Evolutionary conservation across 192 early-diverging fungal genomes (phyloP).

Genomic region (Coemansia sp.): DNA sequence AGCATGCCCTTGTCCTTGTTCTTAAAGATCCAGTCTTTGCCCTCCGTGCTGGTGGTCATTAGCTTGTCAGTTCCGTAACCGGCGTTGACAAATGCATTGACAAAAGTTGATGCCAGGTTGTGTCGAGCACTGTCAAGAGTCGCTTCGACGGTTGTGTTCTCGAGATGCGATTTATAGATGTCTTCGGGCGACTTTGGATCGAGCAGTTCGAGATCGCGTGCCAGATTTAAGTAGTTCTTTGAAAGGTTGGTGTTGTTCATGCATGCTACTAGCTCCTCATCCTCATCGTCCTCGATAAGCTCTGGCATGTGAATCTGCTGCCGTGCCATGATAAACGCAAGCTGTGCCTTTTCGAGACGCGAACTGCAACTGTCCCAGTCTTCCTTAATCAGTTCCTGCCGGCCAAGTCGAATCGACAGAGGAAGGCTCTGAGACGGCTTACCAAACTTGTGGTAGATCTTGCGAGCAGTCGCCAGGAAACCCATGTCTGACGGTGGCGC

Average conservation of each 20-base stretch:
- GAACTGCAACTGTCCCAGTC: conserved; percentile 84
- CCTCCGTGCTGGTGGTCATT: conserved; percentile 63
- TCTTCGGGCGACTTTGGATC: conserved; percentile 97
- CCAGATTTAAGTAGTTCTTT: conserved; percentile 85
- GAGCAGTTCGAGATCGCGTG: conserved; percentile 88
- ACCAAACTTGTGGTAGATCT: conserved; percentile 82
- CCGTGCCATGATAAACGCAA: conserved; percentile 89
- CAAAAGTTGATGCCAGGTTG: conserved; percentile 96
- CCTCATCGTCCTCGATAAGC: conserved; percentile 65
- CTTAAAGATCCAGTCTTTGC: conserved; percentile 91
- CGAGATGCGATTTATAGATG: conserved; percentile 96
- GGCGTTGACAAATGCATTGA: conserved; percentile 98
- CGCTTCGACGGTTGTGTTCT: conserved; percentile 71
- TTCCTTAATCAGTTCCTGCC: conserved; percentile 75
- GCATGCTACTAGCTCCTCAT: conserved; percentile 80
- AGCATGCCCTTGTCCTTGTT: conserved; percentile 98
- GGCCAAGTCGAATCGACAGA: conserved; percentile 82
- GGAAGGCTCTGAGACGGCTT: conserved; percentile 81
- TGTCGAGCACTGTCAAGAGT: conserved; percentile 91
- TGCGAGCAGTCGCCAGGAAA: conserved; percentile 83
- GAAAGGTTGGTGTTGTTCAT: conserved; percentile 86
- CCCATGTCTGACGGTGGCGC: conserved; percentile 84
- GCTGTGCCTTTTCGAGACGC: conserved; percentile 88
- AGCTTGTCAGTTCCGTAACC: conserved; percentile 96
- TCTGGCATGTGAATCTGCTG: conserved; percentile 80